These are phyloP conservation scores for Fraxinus quadrangulata DNA, from an alignment of 257 asterid species.

Conservation along the genomic window DNA sequence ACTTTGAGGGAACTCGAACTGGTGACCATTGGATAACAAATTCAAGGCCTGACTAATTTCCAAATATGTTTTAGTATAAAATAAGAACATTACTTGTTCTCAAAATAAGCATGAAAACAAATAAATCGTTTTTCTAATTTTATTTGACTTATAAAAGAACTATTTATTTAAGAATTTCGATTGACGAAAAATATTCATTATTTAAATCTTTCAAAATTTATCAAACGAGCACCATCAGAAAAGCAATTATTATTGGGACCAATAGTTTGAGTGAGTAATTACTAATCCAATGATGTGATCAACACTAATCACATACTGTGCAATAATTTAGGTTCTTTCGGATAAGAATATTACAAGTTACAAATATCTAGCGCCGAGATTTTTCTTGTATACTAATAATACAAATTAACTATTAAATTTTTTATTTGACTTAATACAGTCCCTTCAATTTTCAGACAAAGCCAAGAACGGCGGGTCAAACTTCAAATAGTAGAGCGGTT, in stretches of 20 bases:
- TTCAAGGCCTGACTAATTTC: no score
- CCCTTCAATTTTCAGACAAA: no score
- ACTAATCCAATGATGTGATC: neutral
- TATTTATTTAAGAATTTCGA: no score
- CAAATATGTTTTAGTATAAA: no score
- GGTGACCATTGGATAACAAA: no score
- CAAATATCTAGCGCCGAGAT: neutral
- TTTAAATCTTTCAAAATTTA: neutral
- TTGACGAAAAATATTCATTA: neutral
- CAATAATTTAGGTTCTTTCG: neutral
- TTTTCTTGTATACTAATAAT: neutral
- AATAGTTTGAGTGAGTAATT: neutral
- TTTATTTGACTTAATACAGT: neutral
- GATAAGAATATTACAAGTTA: neutral
- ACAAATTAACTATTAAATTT: neutral
- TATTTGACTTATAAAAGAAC: no score
- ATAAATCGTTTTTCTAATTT: no score
- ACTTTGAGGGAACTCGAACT: no score
- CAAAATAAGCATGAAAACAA: no score
- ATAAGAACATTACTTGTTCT: neutral
- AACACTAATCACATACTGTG: neutral
- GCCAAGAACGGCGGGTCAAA: no score
- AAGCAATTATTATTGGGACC: neutral
- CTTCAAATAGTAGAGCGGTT: neutral
- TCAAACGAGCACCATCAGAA: neutral